Base-by-base conservation (phyloP, 2,329 filamentous ascomycete species). In the Dactylellina cionopaga region DNA sequence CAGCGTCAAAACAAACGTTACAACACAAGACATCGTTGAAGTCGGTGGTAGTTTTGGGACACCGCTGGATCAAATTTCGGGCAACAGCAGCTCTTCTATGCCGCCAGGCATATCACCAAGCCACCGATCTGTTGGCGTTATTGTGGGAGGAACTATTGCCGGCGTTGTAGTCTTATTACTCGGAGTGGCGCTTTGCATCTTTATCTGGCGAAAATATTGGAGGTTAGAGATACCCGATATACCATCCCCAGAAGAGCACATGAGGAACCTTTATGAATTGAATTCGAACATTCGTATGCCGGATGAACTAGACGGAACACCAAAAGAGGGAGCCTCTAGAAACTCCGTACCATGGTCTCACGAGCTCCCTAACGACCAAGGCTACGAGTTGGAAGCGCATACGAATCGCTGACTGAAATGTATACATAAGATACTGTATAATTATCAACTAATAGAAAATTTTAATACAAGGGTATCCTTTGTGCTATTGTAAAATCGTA, bases 31-130 rank as follows among this genome's bases (percentile, higher is more conserved):
- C 6, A 54, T 64, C 7, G 51, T 64, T 5, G 59, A 64, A 13
- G 31, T 64, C 2, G 59, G 59, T 3, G 59, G 59, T 1, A 46
- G 5, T n/a, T 55, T 54, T 13, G 47, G 47, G n/a, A 37, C 47
- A 6, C 31, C 33, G 0, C 3, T 64, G 3, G 22, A 31, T n/a
- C 24, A 33, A 11, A 29, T 64, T 22, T 0, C 9, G 13, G 59
- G 59, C 3, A 33, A 7, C 27, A 19, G 9, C 9, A n/a, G 6
- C 17, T 10, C 29, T 4, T 7, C 24, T 10, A 5, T 25, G 2
- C 5, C 25, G 11, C 9, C 43, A 7, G 15, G 39, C n/a, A 9
- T 9, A 10, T 15, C 5, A 9, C 5, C n/a, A 17, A 51, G 19
- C 9, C 5, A 29, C 5, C 17, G 6, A 35, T 15, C 25, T 7